Evolutionary conservation across 2,329 filamentous ascomycete genomes (phyloP).

Genomic region (Xylaria sp.): DNA sequence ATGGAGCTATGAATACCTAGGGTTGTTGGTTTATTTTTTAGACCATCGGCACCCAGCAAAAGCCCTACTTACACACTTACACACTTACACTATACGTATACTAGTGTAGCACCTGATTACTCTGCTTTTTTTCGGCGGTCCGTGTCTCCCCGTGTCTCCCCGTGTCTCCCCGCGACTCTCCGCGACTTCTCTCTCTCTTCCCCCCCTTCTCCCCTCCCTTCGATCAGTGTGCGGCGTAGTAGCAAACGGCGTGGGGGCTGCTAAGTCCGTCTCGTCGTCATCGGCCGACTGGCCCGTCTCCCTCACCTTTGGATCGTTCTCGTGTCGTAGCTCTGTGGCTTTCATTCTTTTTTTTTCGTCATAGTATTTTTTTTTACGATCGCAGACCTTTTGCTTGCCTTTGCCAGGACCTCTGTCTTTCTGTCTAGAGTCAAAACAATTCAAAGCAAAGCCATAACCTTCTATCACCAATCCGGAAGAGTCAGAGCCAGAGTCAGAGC

Average conservation of each 20-base stretch:
- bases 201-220: no score
- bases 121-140: not conserved
- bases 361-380: no score
- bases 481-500: no score
- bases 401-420: not conserved
- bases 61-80: no score
- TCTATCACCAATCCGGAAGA: not conserved
- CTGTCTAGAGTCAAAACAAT: not conserved
- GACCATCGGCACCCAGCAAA: no score
- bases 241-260: constrained; percentile 12
- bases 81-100: no score
- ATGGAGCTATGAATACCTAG: no score
- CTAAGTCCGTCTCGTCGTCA: constrained; percentile 13
- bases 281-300: constrained; percentile 2
- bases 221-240: no score
- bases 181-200: no score
- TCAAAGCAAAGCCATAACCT: not conserved
- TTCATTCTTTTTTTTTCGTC: no score
- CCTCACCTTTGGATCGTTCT: not conserved
- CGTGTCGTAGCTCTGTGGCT: no score
- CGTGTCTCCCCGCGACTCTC: not conserved
- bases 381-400: not conserved
- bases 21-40: no score
- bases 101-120: not conserved
- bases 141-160: not conserved